Conservation (phyloP, 805 yeast genomes). For the Tetrapisispora taiwanensis region DNA sequence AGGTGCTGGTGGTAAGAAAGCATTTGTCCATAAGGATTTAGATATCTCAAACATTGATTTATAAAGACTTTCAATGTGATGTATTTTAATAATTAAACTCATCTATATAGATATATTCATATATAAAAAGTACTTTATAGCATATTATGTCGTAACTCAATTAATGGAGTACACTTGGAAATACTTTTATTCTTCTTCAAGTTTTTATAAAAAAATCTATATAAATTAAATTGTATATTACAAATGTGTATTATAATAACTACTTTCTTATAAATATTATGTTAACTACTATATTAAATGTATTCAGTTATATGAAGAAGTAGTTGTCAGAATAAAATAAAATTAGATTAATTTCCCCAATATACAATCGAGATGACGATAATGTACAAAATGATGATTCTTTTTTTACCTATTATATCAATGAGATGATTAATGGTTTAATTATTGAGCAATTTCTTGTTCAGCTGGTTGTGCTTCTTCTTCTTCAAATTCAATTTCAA, state of each 20-base stretch:
- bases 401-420: background rate
- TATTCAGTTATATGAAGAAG: background rate
- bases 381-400: conserved; percentile 1
- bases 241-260: background rate
- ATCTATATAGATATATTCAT: no score
- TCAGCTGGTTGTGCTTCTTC: conserved; percentile 30
- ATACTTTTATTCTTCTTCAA: no score
- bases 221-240: background rate
- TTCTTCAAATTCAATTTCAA: conserved; percentile 79
- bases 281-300: background rate
- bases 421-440: background rate
- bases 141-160: background rate
- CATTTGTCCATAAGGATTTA: conserved; percentile 63
- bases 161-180: no score
- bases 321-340: background rate
- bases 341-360: background rate
- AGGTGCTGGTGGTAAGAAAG: conserved; percentile 83
- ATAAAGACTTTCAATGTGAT: conserved; percentile 5
- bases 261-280: background rate
- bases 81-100: no score
- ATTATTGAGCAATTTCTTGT: conserved; percentile 22
- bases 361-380: background rate
- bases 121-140: background rate
- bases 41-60: conserved; percentile 29
- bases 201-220: background rate